Conservation (phyloP, 176 grass and related monocot species). For the Cenchrus fungigraminus region DNA sequence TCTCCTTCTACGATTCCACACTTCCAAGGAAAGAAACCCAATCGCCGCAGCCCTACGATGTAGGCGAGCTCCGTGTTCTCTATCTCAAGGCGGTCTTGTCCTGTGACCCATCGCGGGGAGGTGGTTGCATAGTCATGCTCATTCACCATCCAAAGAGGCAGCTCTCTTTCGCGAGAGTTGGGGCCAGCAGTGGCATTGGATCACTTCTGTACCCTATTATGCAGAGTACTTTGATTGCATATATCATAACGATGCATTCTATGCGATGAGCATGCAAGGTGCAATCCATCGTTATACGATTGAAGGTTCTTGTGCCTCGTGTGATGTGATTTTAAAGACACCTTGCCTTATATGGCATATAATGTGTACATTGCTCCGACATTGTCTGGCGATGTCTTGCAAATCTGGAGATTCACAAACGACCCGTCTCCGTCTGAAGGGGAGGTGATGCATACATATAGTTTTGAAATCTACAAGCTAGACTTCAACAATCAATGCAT, state of each 20-base stretch:
- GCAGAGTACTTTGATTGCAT: conserved; percentile 5
- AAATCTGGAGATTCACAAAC: background rate
- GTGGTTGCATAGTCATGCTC: background rate
- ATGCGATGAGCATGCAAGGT: background rate
- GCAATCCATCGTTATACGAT: background rate
- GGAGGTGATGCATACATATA: background rate
- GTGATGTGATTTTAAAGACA: background rate
- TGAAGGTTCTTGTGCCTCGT: background rate
- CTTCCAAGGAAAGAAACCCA: background rate
- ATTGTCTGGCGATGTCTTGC: background rate
- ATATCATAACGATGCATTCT: background rate
- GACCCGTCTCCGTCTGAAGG: background rate
- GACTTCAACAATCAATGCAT: background rate
- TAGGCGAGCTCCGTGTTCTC: background rate
- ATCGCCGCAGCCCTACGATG: background rate
- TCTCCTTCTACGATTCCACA: background rate
- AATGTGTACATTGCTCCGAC: conserved; percentile 3
- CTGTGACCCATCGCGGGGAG: background rate
- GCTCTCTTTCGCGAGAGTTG: conserved; percentile 5
- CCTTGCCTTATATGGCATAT: too few species aligned
- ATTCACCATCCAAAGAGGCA: background rate
- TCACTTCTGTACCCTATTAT: background rate
- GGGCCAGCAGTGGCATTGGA: background rate
- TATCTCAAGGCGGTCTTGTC: conserved; percentile 1
- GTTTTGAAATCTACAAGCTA: background rate